Percentiles rank a stretch among this genome's conserved stretches.
Conservation (phyloP, 768 basidiomycete species). For the Russula earlei region DNA sequence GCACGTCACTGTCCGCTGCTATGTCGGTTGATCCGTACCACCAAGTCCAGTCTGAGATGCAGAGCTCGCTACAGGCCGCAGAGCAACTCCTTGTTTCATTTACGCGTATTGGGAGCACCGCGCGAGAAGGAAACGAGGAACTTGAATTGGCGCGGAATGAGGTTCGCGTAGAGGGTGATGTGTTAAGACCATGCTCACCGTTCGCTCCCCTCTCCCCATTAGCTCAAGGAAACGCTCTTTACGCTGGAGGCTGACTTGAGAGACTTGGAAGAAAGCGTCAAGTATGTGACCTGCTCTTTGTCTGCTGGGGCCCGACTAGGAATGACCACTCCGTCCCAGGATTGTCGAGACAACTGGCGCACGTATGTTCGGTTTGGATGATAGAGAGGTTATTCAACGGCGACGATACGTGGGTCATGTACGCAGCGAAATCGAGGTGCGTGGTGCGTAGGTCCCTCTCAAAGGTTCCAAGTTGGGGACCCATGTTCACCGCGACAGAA, state of each 20-base stretch:
- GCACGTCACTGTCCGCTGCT: background rate
- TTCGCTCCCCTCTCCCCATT: background rate
- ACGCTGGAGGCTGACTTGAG: constrained; percentile 81
- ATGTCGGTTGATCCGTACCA: constrained; percentile 84
- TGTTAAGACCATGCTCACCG: background rate
- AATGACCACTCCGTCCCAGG: constrained; percentile 30
- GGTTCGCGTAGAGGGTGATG: constrained; percentile 31
- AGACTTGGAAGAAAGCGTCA: constrained; percentile 90
- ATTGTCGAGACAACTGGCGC: constrained; percentile 84
- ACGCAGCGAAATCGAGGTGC: constrained; percentile 69
- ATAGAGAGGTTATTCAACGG: constrained; percentile 65
- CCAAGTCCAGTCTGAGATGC: constrained; percentile 77
- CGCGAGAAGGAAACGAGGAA: constrained; percentile 67
- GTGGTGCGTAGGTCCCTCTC: constrained; percentile 22
- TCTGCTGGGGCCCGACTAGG: background rate
- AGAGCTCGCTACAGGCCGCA: constrained; percentile 61
- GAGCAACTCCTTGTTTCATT: constrained; percentile 66
- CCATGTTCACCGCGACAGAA: constrained; percentile 35
- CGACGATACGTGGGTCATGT: constrained; percentile 70
- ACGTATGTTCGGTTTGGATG: constrained; percentile 73
- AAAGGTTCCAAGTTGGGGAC: background rate
- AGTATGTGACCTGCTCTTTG: constrained; percentile 35
- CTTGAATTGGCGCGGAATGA: constrained; percentile 71
- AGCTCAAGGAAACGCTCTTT: constrained; percentile 67
- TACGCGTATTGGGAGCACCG: constrained; percentile 68